These are phyloP conservation scores for Calonectria crousiana DNA, from an alignment of 2,329 filamentous ascomycete species.

Conservation along the genomic window DNA sequence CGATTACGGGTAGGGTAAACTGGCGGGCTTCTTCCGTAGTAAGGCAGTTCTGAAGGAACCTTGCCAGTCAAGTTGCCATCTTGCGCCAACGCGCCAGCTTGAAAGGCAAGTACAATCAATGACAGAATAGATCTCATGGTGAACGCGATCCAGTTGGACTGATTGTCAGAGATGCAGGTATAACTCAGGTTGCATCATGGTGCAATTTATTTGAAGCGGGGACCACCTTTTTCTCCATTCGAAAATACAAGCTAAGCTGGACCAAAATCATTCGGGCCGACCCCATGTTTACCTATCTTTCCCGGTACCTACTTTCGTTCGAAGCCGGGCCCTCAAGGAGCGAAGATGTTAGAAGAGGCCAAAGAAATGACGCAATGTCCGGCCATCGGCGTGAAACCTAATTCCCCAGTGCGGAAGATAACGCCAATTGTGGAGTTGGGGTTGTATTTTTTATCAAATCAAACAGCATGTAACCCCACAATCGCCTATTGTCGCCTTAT, in stretches of 20 bases:
- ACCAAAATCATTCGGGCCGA: neutral
- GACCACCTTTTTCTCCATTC: too few species aligned
- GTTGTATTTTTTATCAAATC: neutral
- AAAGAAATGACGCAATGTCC: neutral
- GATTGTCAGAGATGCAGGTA: neutral
- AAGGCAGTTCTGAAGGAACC: neutral
- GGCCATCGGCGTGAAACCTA: neutral
- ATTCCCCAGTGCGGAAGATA: neutral
- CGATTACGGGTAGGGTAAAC: neutral
- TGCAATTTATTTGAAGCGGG: neutral
- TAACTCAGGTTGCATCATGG: neutral
- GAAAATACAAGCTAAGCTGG: neutral
- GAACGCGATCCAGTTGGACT: neutral
- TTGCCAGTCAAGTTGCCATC: neutral
- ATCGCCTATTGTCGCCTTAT: neutral
- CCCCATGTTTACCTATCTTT: neutral
- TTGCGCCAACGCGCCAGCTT: neutral
- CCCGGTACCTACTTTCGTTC: too few species aligned
- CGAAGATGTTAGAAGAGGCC: neutral
- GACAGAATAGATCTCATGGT: neutral
- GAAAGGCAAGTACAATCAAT: neutral
- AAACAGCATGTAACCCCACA: neutral
- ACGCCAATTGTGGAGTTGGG: neutral
- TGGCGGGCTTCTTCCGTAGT: neutral
- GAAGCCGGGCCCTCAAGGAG: neutral